These are phyloP conservation scores for Tylopilus orsonianus DNA, from an alignment of 1,284 basidiomycete species.

Conservation along the genomic window DNA sequence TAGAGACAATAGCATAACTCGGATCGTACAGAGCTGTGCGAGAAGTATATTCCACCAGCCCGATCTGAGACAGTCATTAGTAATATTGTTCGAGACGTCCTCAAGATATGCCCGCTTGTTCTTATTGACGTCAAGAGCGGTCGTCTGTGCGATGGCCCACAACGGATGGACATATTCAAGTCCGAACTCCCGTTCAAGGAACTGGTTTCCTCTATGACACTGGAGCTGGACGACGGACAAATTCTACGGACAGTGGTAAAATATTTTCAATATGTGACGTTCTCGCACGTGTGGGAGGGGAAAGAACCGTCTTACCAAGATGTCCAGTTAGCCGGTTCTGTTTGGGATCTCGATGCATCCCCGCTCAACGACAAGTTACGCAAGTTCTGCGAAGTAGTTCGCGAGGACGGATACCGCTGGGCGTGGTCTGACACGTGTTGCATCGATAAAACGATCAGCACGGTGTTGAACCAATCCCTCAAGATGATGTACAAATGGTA, in stretches of 20 bases:
- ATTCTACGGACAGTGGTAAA: background rate
- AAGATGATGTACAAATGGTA: slow-evolving; percentile 11
- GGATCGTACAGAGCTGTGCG: background rate
- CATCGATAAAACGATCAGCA: slow-evolving; percentile 5
- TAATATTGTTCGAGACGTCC: background rate
- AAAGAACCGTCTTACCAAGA: too few species aligned
- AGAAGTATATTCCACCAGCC: background rate
- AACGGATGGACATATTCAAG: slow-evolving; percentile 8
- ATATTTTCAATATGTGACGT: slow-evolving; percentile 12
- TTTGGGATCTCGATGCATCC: background rate
- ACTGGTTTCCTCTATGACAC: slow-evolving; percentile 3
- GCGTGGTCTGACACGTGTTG: slow-evolving; percentile 10
- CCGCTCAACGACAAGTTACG: slow-evolving; percentile 4
- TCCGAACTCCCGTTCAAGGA: slow-evolving; percentile 3
- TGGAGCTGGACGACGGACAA: background rate
- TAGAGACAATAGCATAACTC: too few species aligned
- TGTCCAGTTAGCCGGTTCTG: background rate
- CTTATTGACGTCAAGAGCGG: too few species aligned
- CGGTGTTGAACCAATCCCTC: background rate
- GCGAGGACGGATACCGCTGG: slow-evolving; percentile 2
- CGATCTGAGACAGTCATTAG: background rate
- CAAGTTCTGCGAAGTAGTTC: slow-evolving; percentile 10
- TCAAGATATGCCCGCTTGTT: background rate
- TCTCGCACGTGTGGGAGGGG: too few species aligned
- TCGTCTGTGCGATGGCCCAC: slow-evolving; percentile 1